phyloP scores from a whole-genome alignment of 2,329 filamentous ascomycete genomes.

The Stemphylium vesicarium region DNA sequence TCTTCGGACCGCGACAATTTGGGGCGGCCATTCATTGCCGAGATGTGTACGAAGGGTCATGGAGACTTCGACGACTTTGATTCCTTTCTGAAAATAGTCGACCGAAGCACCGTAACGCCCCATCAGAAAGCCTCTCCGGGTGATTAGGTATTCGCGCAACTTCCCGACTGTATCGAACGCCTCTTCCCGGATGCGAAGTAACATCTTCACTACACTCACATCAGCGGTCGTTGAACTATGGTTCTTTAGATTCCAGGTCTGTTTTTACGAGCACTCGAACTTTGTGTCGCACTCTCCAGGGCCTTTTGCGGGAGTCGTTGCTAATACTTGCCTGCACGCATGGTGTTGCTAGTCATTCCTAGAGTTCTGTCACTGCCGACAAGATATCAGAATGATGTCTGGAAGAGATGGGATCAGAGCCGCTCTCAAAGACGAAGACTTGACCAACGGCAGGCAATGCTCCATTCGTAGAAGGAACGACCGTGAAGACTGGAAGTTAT shows the following conservation, averaged over 20 bases:
- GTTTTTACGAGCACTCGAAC: neutral
- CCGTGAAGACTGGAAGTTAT: neutral
- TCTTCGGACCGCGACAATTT: conserved; percentile 4
- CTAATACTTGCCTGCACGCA: neutral
- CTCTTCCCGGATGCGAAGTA: neutral
- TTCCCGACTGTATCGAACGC: neutral
- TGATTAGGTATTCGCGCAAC: neutral
- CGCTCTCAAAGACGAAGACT: neutral
- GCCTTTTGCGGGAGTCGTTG: neutral
- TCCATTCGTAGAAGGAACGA: neutral
- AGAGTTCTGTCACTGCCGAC: neutral
- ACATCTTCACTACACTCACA: neutral
- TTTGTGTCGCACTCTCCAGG: neutral
- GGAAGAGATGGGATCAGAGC: neutral
- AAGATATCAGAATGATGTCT: neutral
- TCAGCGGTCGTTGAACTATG: neutral
- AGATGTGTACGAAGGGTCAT: neutral
- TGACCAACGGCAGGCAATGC: neutral
- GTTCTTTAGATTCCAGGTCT: neutral
- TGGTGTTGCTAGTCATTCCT: neutral
- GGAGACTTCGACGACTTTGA: neutral
- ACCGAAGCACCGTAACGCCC: neutral
- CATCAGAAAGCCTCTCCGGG: neutral
- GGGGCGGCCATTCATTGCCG: neutral
- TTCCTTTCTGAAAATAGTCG: neutral